Conservation (phyloP, 768 basidiomycete species). For the Mycena vitilis region DNA sequence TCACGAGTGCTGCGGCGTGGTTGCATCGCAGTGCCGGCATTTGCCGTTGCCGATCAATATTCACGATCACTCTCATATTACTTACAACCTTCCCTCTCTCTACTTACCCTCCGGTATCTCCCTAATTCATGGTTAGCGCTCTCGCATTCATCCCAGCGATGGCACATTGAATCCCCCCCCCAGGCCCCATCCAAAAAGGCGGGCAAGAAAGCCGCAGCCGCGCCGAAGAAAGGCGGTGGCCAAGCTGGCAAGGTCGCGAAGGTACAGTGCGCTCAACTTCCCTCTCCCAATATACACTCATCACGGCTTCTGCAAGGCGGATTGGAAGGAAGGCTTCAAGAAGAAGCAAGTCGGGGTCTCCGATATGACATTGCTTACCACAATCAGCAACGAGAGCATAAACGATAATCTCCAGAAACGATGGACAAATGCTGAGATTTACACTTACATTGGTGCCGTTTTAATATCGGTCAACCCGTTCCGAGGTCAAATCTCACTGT, state of each 20-base stretch:
- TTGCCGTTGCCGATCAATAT: constrained; percentile 8
- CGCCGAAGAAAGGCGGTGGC: constrained; percentile 72
- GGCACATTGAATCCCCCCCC: constrained; percentile 22
- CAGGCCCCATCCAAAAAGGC: constrained; percentile 93
- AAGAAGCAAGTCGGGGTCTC: constrained; percentile 98
- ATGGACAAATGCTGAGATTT: constrained; percentile 95
- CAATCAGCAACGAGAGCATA: constrained; percentile 97
- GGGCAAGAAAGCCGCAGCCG: constrained; percentile 79
- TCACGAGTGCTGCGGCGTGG: neutral
- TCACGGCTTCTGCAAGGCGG: constrained; percentile 69
- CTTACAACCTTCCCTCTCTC: constrained; percentile 1
- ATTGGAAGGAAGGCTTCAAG: constrained; percentile 99
- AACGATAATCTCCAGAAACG: constrained; percentile 98
- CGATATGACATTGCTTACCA: constrained; percentile 97
- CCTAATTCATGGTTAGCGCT: constrained; percentile 33
- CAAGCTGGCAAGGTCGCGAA: constrained; percentile 76
- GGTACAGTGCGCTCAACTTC: constrained; percentile 54
- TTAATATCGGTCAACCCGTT: constrained; percentile 99
- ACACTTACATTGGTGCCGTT: constrained; percentile 99
- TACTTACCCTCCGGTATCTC: constrained; percentile 11
- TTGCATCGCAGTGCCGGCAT: constrained; percentile 7
- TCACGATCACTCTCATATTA: constrained; percentile 12
- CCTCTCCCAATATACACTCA: constrained; percentile 22
- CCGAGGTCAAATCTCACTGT: constrained; percentile 66
- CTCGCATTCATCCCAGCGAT: constrained; percentile 20